Base-by-base conservation (phyloP, 148 eudicot species). In the Dianthus caryophyllus region DNA sequence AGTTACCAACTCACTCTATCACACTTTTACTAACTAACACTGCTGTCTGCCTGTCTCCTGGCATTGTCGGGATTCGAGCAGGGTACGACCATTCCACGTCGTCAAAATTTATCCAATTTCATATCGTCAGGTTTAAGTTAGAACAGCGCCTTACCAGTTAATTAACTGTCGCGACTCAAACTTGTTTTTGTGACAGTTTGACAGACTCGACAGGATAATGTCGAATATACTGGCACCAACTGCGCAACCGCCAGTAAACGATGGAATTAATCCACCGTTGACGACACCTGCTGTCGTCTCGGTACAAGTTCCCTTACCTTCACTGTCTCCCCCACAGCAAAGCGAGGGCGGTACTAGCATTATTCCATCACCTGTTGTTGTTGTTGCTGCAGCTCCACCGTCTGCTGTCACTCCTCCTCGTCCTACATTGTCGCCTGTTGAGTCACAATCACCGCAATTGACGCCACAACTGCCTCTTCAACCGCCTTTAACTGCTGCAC, bases 181-280 rank as follows among this genome's bases (percentile, higher is more conserved):
- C n/a, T n/a, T n/a, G n/a, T n/a, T n/a, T n/a, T n/a, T n/a, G n/a
- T n/a, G n/a, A n/a, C n/a, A n/a, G n/a, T n/a, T n/a, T n/a, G n/a
- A 33, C 38, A 33, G 38, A 33, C 38, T 2, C 38, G n/a, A 33
- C 38, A 15, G 4, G 31, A 8, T 12, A 48, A 46, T 44, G 60
- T 38, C 61, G 3, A 58, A 74, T 33, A 27, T 49, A 14, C 69
- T 61, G 26, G 55, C 77, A 51, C 81, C 81, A 20, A 33, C 38
- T 33, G 38, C 38, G 38, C 58, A 38, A 1, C 57, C 74, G 0
- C 74, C 71, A 2, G 39, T 0, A 17, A 24, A n/a, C 22, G 73
- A 24, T 8, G 64, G 71, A 14, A 30, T 41, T 13, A 26, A 24
- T 41, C 57, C 75, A n/a, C 62, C 67, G 1, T 61, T 62, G 17